Evolutionary conservation across 148 eudicot genomes (phyloP).

Genomic region (Persicaria maculosa): DNA sequence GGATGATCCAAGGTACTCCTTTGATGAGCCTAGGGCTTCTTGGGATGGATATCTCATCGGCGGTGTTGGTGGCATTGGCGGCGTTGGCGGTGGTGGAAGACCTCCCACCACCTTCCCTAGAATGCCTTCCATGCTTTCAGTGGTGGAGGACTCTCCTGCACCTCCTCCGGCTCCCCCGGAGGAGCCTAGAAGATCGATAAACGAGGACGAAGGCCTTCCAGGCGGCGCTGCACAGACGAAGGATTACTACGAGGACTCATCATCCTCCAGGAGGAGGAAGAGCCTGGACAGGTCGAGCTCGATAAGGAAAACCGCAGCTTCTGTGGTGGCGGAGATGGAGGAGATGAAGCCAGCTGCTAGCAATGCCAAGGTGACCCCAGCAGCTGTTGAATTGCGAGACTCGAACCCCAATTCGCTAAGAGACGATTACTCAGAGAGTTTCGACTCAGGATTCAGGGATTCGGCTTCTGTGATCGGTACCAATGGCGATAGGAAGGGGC

Average conservation of each 20-base stretch:
- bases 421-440: constrained; percentile 69
- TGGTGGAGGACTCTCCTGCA: constrained; percentile 62
- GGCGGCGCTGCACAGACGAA: constrained; percentile 69
- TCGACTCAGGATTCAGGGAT: constrained; percentile 62
- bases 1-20: constrained; percentile 71
- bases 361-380: constrained; percentile 47
- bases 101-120: constrained; percentile 30
- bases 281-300: constrained; percentile 50
- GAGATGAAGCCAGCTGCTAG: constrained; percentile 40
- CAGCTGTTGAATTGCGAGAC: constrained; percentile 35
- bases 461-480: constrained; percentile 37
- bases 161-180: constrained; percentile 26
- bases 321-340: constrained; percentile 75
- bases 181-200: constrained; percentile 31
- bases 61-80: constrained; percentile 7
- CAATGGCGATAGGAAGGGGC: constrained; percentile 52
- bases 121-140: constrained; percentile 75
- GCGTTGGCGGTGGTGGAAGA: not conserved
- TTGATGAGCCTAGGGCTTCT: constrained; percentile 92
- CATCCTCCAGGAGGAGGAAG: constrained; percentile 73
- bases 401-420: constrained; percentile 52
- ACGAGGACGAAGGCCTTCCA: constrained; percentile 33
- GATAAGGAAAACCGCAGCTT: constrained; percentile 67
- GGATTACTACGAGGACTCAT: constrained; percentile 78
- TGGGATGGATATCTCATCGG: constrained; percentile 88